Conservation (phyloP, 2,329 filamentous ascomycete species). For the Sporothrix dimorphospora region DNA sequence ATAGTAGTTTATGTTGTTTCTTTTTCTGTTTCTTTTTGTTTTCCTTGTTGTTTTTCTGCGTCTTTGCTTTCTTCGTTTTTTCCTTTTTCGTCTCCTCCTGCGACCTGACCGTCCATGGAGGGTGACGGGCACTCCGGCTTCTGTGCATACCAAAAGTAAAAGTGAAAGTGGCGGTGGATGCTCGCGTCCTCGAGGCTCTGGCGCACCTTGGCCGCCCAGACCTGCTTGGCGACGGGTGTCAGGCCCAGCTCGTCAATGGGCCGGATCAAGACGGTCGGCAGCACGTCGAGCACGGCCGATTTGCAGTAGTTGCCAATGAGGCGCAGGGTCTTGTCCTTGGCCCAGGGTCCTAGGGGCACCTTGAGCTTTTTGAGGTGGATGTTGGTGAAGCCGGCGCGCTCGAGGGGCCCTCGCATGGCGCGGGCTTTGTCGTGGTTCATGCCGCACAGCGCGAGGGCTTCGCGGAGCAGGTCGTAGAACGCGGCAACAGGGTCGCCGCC, state of each 20-base stretch:
- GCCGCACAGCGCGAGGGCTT: slow-evolving; percentile 39
- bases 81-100: neutral
- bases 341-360: slow-evolving; percentile 51
- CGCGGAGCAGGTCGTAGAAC: slow-evolving; percentile 38
- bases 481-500: slow-evolving; percentile 41
- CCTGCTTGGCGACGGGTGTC: slow-evolving; percentile 39
- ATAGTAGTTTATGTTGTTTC: neutral
- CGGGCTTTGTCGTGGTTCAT: slow-evolving; percentile 30
- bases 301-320: slow-evolving; percentile 47
- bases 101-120: too few relatives aligned
- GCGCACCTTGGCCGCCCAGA: slow-evolving; percentile 40
- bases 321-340: slow-evolving; percentile 44
- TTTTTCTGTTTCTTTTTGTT: neutral
- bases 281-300: slow-evolving; percentile 43
- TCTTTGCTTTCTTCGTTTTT: neutral
- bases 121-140: too few relatives aligned
- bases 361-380: slow-evolving; percentile 47
- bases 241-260: slow-evolving; percentile 45
- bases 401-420: slow-evolving; percentile 42
- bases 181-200: slow-evolving; percentile 42
- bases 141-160: slow-evolving; percentile 46
- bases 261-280: slow-evolving; percentile 44
- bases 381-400: slow-evolving; percentile 48
- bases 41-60: neutral
- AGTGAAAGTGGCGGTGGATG: slow-evolving; percentile 47